Evolutionary conservation across 805 yeast species (phyloP), one percentile per base, ranked within the genome.

Genomic region (Lipomyces sp.): DNA sequence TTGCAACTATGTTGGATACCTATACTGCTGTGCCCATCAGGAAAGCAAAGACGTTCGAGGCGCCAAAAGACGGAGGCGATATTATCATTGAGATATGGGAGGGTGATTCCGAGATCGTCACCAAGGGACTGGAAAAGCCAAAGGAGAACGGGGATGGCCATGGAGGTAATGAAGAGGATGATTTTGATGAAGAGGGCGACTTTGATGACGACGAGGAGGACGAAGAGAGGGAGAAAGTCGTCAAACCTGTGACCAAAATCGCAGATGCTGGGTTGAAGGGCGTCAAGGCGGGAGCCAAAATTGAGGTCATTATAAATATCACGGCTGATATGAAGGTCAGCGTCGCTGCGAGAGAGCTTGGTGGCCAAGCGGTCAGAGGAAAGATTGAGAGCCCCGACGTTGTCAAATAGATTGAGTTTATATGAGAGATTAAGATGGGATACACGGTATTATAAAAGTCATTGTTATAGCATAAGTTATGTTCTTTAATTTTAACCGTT

Each of bases 1-100:
- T 92, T 77, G 83, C 86, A 66, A 85, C 94, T 53, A 82, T 95
- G 55, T 80, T 95, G 62, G 87, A 89, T 67, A 85, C 87, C 60
- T 94, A 92, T 81, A 90, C 98, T 63, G 90, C 97, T 35, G 87
- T 87, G 79, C 99, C 99, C 72, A 90, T 91, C 76, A 90, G 91
- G 80, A 90, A 88, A 80, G 81, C 91, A 15, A 74, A 90, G 68
- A 81, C 85, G 60, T 83, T 94, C 73, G 82, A 85, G 71, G 85
- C 86, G 73, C 87, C 88, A 60, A 82, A 83, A 69, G 84, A 82
- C 57, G 87, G 84, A 60, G 77, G 85, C 64, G 83, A 87, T 66
- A 90, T 87, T 54, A 80, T 87, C 62, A 78, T 95, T 68, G 87
- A 88, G 76, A 84, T 95, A 71, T 88, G 84, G 78, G 98, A 93